These are phyloP conservation scores for Leccinum pachyderme DNA, from an alignment of 1,284 basidiomycete genomes.

Conservation along the genomic window DNA sequence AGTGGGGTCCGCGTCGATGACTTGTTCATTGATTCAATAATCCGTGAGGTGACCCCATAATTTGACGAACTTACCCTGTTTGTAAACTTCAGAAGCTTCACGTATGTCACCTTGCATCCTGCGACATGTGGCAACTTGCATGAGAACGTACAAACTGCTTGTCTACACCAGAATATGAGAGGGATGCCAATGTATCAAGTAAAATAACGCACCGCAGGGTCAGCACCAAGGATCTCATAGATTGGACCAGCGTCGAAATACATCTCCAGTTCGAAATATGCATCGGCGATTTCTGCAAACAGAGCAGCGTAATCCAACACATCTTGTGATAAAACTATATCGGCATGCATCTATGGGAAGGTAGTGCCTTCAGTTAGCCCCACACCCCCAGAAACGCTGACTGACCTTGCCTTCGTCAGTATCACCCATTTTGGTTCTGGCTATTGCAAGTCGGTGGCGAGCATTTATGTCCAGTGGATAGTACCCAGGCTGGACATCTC, in stretches of 20 bases:
- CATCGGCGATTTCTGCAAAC: slow-evolving; percentile 83
- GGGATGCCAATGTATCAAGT: neutral
- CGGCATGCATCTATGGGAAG: slow-evolving; percentile 55
- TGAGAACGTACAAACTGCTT: slow-evolving; percentile 21
- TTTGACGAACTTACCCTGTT: slow-evolving; percentile 57
- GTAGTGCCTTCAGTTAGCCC: neutral
- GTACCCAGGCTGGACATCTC: slow-evolving; percentile 16
- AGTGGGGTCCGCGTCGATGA: slow-evolving; percentile 69
- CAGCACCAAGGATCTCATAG: slow-evolving; percentile 20
- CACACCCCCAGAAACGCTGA: neutral
- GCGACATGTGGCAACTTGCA: slow-evolving; percentile 26
- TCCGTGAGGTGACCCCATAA: neutral
- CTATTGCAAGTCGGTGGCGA: slow-evolving; percentile 82
- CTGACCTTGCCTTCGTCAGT: slow-evolving; percentile 38
- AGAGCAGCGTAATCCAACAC: slow-evolving; percentile 73
- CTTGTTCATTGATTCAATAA: slow-evolving; percentile 37
- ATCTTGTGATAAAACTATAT: slow-evolving; percentile 68
- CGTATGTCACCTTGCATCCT: slow-evolving; percentile 68
- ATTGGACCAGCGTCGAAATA: slow-evolving; percentile 18
- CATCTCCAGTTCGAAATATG: slow-evolving; percentile 73
- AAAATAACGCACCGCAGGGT: slow-evolving; percentile 18
- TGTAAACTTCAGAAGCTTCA: slow-evolving; percentile 80
- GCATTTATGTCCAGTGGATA: slow-evolving; percentile 34
- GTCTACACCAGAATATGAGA: slow-evolving; percentile 7
- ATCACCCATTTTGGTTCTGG: slow-evolving; percentile 81